Evolutionary conservation across 1,284 basidiomycete species (phyloP).

Genomic region (Moesziomyces parantarcticus): DNA sequence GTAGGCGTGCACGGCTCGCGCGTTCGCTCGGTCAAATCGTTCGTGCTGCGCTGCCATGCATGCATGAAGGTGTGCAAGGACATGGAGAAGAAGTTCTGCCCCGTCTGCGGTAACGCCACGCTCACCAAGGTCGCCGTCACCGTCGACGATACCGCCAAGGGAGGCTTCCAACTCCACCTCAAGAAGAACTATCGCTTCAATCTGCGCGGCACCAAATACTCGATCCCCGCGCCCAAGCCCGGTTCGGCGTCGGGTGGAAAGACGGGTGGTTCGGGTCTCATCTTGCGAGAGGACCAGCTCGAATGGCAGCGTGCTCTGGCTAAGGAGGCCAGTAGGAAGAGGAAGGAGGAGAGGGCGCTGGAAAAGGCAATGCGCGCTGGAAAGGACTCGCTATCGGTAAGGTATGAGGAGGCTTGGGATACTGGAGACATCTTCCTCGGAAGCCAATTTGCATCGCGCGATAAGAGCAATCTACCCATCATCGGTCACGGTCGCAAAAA

Average conservation of each 20-base stretch:
- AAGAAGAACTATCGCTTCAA: constrained; percentile 82
- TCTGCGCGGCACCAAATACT: constrained; percentile 89
- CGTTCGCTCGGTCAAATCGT: constrained; percentile 91
- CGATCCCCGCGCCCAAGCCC: constrained; percentile 89
- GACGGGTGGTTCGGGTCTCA: constrained; percentile 52
- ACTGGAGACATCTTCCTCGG: constrained; percentile 60
- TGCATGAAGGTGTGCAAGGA: constrained; percentile 99
- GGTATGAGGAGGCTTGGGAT: constrained; percentile 65
- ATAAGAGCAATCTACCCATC: constrained; percentile 53
- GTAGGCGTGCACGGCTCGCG: constrained; percentile 91
- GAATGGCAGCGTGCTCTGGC: constrained; percentile 65
- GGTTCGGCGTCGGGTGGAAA: constrained; percentile 70
- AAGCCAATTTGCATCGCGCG: constrained; percentile 28
- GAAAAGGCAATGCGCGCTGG: constrained; percentile 53
- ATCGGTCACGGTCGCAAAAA: constrained; percentile 66
- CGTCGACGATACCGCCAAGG: constrained; percentile 47
- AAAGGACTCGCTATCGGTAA: constrained; percentile 57
- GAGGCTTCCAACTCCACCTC: constrained; percentile 60
- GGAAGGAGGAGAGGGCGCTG: constrained; percentile 56
- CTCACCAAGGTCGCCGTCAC: constrained; percentile 91
- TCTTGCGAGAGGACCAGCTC: constrained; percentile 65
- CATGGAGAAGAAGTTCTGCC: constrained; percentile 93
- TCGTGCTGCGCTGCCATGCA: constrained; percentile 96
- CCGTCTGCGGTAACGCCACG: constrained; percentile 93
- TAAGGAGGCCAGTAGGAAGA: constrained; percentile 52